Base-by-base conservation (phyloP, 2,329 filamentous ascomycete genomes). In the Verticillium longisporum region DNA sequence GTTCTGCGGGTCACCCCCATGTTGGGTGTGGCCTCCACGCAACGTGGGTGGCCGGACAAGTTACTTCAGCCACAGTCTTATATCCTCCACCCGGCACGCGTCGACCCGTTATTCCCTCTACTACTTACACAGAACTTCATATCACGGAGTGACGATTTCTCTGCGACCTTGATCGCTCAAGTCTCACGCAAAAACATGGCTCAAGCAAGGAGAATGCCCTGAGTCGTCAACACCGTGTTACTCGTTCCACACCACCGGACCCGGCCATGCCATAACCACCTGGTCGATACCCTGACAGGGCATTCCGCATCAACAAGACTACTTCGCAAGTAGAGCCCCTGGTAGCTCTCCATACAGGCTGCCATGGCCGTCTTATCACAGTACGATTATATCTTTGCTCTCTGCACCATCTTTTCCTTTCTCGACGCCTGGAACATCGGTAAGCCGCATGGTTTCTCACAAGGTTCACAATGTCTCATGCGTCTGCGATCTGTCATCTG, bases 341-440 rank as follows among this genome's bases (percentile, higher is more conserved):
- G 21, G n/a, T 21, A n/a, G 10, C 10, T 21, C 3, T 26, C 10
- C n/a, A 53, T 7, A 11, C n/a, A 11, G 21, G 45, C 13, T 7
- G 45, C 18, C 18, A 75, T 75, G 73, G 68, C 72, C 26, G 66
- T 63, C 11, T 67, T 84, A 61, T 70, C 75, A 63, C 73, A 83
- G 59, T 85, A 82, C 68, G 78, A 80, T 65, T 85, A 84, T 67
- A 74, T 86, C 62, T 85, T 85, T 70, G 81, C 76, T 66, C 77
- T 85, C 60, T 81, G 80, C 64, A 78, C 79, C 26, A 73, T 84
- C 60, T 85, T 85, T 70, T 80, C 83, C 33, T 77, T 83, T 60
- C 78, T 86, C 34, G 83, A 85, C 72, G 82, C 82, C 21, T 86
- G 79, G 79, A 85, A 85, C 70, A 85, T 85, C 64, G 83, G 83